Conservation (phyloP, 306 rosid genomes). For the Cucurbita maxima region DNA sequence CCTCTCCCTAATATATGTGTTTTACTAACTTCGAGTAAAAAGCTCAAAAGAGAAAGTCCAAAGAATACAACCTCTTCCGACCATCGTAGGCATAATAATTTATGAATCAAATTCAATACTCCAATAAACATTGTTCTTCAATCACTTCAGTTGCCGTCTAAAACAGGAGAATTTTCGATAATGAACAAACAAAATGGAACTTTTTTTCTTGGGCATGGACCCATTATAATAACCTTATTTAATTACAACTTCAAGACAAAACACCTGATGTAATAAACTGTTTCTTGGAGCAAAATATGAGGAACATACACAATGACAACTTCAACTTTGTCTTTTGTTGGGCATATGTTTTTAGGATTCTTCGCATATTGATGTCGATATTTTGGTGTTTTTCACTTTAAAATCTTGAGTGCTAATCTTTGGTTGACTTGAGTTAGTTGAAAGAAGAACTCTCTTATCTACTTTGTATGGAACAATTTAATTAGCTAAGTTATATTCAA, state of each 20-base stretch:
- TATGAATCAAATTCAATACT: neutral
- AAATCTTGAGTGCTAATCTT: neutral
- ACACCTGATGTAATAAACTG: neutral
- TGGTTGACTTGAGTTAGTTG: neutral
- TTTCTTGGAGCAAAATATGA: neutral
- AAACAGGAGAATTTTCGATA: slow-evolving; percentile 1
- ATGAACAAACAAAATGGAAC: neutral
- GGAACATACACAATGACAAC: neutral
- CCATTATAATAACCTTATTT: neutral
- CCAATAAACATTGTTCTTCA: neutral
- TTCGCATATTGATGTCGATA: neutral
- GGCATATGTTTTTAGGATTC: neutral
- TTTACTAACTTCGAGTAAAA: too few species aligned
- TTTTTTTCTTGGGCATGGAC: neutral
- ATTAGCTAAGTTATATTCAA: too few species aligned
- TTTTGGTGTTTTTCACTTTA: neutral
- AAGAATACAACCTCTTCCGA: too few species aligned
- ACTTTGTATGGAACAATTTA: too few species aligned
- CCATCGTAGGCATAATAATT: too few species aligned
- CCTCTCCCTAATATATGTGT: too few species aligned
- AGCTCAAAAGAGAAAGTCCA: too few species aligned
- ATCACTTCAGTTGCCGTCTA: slow-evolving; percentile 6
- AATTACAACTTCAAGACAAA: neutral
- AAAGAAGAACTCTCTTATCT: neutral
- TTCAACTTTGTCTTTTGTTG: neutral